Evolutionary conservation across 139 green algal genomes (phyloP).

Genomic region (Coelastrella sp.): DNA sequence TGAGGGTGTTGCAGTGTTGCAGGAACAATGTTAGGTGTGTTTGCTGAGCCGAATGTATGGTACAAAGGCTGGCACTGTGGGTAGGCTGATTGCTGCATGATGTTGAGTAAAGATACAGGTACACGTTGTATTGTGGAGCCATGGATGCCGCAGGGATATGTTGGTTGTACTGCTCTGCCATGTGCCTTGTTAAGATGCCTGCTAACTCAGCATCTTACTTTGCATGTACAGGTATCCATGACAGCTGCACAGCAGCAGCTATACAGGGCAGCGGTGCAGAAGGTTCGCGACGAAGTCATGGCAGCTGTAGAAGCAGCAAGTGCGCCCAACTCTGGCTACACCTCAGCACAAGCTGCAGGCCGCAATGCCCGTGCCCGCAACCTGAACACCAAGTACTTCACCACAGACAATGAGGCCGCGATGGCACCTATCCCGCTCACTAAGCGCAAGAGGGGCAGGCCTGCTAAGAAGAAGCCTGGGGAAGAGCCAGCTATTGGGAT

Average conservation of each 20-base stretch:
- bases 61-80: too few relatives aligned
- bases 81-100: too few relatives aligned
- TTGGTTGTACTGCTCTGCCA: too few relatives aligned
- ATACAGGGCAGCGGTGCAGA: slow-evolving; percentile 71
- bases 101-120: too few relatives aligned
- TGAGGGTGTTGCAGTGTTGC: too few relatives aligned
- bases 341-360: neutral
- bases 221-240: slow-evolving; percentile 67
- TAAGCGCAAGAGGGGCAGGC: slow-evolving; percentile 35
- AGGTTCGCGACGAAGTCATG: slow-evolving; percentile 59
- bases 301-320: slow-evolving; percentile 29
- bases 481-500: slow-evolving; percentile 31
- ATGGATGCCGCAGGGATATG: too few relatives aligned
- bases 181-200: too few relatives aligned
- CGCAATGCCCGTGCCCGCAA: slow-evolving; percentile 34
- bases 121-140: too few relatives aligned
- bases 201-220: too few relatives aligned
- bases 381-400: slow-evolving; percentile 47
- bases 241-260: slow-evolving; percentile 65
- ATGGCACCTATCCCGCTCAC: slow-evolving; percentile 11
- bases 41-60: too few relatives aligned
- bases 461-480: slow-evolving; percentile 20
- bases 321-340: neutral
- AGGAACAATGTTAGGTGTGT: too few relatives aligned
- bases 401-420: neutral